Base-by-base conservation (phyloP, 192 early-diverging fungal species). In the Entomortierella beljakovae region DNA sequence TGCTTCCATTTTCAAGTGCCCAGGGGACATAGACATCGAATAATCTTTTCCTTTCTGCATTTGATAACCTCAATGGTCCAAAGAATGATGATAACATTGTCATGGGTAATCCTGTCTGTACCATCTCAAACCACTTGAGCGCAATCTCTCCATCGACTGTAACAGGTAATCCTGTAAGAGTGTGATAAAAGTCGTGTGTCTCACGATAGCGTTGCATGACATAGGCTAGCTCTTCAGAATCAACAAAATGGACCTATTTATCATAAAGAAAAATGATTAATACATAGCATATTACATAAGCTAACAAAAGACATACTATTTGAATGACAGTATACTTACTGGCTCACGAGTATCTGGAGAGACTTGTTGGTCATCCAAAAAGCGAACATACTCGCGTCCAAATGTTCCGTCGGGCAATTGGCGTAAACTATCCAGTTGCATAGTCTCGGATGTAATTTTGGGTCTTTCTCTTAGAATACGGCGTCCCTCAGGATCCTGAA, bases 111-210 rank as follows among this genome's bases (percentile, higher is more conserved):
- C 94, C 95, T 1, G 92, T 96, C 72, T 99, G 98, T 13, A 86
- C 87, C 82, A 92, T 90, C 80, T 99, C 98, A 72, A 98, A 94
- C 90, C 93, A 94, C 86, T 99, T 99, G 40, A 99, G 85, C 6
- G 92, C 96, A 57, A 98, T 84, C 86, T 99, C 98, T 35, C 91
- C 94, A 68, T 95, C 93, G 6, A 97, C 92, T 3, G 91, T 90
- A 2, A 93, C 87, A 18, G 81, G 86, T 34, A 98, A 68, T 46
- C 94, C 96, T 28, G 94, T 92, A 26, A 99, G 76, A 1, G 91
- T 90, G 75, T 99, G 98, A 72, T 92, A 97, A 80, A 98, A 95
- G 77, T 99, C 96, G 61, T 98, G 96, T 35, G 92, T 92, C 85
- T 99, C 92, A 25, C 98, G 89, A 70, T 97, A 97, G 70, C 98